phyloP scores from a whole-genome alignment of 305 asterid genomes.

The Fraxinus latifolia region DNA sequence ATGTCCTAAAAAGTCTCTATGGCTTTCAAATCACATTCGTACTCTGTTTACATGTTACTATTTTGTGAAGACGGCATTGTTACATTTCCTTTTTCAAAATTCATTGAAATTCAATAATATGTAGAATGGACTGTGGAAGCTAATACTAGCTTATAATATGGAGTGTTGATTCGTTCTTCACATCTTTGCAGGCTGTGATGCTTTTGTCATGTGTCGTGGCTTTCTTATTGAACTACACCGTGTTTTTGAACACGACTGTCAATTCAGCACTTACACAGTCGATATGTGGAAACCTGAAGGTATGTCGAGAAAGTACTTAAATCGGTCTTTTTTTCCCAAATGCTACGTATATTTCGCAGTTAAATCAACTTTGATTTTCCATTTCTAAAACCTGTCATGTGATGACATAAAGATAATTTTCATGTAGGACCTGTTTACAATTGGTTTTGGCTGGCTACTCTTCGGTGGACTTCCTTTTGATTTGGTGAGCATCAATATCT shows the following conservation, averaged over 20 bases:
- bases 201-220: conserved; percentile 33
- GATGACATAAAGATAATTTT: neutral
- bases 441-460: conserved; percentile 28
- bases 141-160: neutral
- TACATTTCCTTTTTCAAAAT: neutral
- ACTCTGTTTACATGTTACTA: no score
- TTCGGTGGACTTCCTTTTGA: conserved; percentile 32
- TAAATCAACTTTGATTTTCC: neutral
- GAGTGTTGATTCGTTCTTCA: neutral
- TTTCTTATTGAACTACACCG: conserved; percentile 23
- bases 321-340: neutral
- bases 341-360: neutral
- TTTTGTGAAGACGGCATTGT: neutral
- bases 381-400: neutral
- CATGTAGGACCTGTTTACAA: conserved; percentile 25
- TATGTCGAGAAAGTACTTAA: neutral
- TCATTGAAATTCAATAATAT: neutral
- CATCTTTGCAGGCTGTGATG: conserved; percentile 22
- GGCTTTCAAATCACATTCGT: no score
- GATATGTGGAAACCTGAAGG: conserved; percentile 30
- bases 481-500: conserved; percentile 20
- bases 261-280: conserved; percentile 30
- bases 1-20: no score
- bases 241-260: conserved; percentile 27
- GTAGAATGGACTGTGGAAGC: no score